A percentile compares a stretch with the other conserved stretches of the same genome.
phyloP scores from a whole-genome alignment of 257 asterid genomes.

The Petrea volubilis region DNA sequence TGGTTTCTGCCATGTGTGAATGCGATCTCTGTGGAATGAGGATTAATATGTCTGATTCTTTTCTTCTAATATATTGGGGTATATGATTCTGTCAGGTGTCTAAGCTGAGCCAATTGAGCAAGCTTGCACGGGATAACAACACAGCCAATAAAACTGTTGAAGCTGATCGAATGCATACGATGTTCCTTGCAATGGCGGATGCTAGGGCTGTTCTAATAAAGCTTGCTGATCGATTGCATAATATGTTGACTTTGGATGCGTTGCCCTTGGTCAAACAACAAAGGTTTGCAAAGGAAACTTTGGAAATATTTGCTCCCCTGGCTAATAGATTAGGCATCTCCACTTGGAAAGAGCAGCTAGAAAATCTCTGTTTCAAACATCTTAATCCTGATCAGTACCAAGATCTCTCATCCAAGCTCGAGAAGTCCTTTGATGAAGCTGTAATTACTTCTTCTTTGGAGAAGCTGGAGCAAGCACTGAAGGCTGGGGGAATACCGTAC shows the following conservation, averaged over 20 bases:
- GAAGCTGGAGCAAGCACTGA: constrained; percentile 72
- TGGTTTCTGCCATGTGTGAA: too few species aligned
- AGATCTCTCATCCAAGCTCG: constrained; percentile 71
- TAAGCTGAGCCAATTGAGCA: constrained; percentile 93
- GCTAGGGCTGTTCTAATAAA: constrained; percentile 93
- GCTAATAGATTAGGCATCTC: constrained; percentile 93
- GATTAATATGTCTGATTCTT: too few species aligned
- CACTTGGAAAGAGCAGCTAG: constrained; percentile 93
- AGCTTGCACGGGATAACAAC: constrained; percentile 93
- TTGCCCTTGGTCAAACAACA: constrained; percentile 75
- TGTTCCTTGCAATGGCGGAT: constrained; percentile 99
- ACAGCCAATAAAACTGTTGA: constrained; percentile 87
- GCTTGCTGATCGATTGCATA: constrained; percentile 96
- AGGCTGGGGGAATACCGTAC: constrained; percentile 53
- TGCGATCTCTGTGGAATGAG: too few species aligned
- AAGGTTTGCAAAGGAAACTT: constrained; percentile 92
- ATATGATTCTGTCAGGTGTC: constrained; percentile 64
- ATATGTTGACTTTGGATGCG: constrained; percentile 89
- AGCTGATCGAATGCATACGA: constrained; percentile 93
- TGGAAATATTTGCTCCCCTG: constrained; percentile 92
- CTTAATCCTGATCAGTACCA: constrained; percentile 73
- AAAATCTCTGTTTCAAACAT: constrained; percentile 78
- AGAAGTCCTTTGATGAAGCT: constrained; percentile 65
- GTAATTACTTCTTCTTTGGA: constrained; percentile 60
- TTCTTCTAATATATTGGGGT: constrained; percentile 2